A percentile compares a stretch with the other conserved stretches of the same genome.
Evolutionary conservation across 129 eudicot genomes (phyloP).

Genomic region (Kitagawia praeruptora): DNA sequence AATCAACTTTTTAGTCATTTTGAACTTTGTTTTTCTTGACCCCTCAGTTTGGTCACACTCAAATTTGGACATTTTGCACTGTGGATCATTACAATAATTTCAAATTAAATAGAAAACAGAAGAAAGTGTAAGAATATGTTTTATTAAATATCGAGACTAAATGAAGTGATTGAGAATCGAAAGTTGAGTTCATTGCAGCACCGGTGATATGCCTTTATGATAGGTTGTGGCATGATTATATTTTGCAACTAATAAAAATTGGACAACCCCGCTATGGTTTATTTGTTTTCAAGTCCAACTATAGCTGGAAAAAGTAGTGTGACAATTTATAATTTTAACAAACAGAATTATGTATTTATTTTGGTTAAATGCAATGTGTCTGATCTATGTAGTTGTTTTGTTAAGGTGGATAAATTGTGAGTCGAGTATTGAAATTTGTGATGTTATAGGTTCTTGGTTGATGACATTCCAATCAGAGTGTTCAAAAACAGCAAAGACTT

Average conservation of each 20-base stretch:
- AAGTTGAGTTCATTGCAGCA: neutral
- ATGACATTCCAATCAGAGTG: constrained; percentile 64
- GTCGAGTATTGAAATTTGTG: neutral
- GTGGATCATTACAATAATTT: neutral
- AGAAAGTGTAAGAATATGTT: neutral
- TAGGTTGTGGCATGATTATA: neutral
- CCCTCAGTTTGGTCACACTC: neutral
- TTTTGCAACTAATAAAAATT: neutral
- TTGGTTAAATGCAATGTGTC: neutral
- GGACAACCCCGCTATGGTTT: neutral
- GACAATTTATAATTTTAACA: too few species aligned
- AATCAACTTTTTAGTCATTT: neutral
- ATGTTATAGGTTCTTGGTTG: constrained; percentile 45
- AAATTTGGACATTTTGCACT: neutral
- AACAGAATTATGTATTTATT: too few species aligned
- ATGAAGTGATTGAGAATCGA: neutral
- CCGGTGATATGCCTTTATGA: neutral
- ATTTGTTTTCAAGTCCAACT: neutral
- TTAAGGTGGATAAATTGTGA: neutral
- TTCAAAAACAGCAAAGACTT: constrained; percentile 48
- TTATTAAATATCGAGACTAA: neutral
- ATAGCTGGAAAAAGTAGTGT: too few species aligned
- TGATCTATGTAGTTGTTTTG: neutral
- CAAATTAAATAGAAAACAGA: neutral
- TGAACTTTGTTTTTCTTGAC: neutral